A percentile compares a stretch with the other conserved stretches of the same genome.
Evolutionary conservation across 306 rosid genomes (phyloP).

Genomic region (Cucumis cinereus): DNA sequence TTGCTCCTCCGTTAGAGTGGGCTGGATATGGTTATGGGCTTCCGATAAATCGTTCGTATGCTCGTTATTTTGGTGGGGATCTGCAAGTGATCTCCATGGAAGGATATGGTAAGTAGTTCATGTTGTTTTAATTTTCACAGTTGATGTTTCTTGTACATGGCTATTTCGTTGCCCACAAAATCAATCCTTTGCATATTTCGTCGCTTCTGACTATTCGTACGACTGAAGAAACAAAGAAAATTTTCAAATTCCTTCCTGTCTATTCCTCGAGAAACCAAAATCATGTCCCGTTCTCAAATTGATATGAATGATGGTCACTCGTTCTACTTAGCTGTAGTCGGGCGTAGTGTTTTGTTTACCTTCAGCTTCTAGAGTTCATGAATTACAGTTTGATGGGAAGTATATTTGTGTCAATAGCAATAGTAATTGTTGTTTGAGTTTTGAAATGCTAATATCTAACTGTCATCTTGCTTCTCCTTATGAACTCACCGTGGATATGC

Average conservation of each 20-base stretch:
- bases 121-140: not conserved
- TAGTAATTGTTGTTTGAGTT: no score
- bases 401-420: no score
- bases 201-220: not conserved
- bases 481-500: no score
- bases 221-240: not conserved
- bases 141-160: not conserved
- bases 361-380: no score
- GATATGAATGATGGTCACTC: no score
- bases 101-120: slow-evolving; percentile 62
- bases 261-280: no score
- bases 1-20: slow-evolving; percentile 64
- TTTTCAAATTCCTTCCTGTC: not conserved
- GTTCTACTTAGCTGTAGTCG: no score
- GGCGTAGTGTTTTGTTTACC: no score
- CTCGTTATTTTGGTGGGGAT: slow-evolving; percentile 86
- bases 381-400: no score
- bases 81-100: slow-evolving; percentile 91
- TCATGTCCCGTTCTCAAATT: no score
- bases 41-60: slow-evolving; percentile 75
- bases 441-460: no score
- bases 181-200: not conserved
- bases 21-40: slow-evolving; percentile 94
- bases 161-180: no score
- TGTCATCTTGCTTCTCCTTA: not conserved